These are phyloP conservation scores for Fusarium caatingaense DNA, from an alignment of 2,329 filamentous ascomycete species.

Conservation along the genomic window DNA sequence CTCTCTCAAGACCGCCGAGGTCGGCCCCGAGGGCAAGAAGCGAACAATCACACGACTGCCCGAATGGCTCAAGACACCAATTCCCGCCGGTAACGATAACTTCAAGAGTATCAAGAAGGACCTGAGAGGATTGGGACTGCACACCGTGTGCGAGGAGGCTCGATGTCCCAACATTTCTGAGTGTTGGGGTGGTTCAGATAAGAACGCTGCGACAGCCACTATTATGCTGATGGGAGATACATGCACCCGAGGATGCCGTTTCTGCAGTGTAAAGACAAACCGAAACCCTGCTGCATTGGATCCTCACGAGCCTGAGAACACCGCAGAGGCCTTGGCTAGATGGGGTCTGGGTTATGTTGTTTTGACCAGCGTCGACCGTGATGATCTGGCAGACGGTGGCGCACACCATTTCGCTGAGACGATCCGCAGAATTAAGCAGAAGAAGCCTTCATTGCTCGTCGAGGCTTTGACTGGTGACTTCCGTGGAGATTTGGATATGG, in stretches of 20 bases:
- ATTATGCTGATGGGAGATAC: constrained; percentile 99
- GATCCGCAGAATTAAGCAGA: constrained; percentile 91
- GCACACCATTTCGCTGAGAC: constrained; percentile 93
- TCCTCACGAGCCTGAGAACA: constrained; percentile 96
- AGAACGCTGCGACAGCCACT: constrained; percentile 91
- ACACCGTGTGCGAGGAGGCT: constrained; percentile 98
- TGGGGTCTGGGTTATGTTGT: constrained; percentile 98
- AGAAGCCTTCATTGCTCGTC: constrained; percentile 80
- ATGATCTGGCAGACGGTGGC: constrained; percentile 90
- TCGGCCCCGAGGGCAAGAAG: constrained; percentile 71
- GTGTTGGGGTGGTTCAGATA: constrained; percentile 94
- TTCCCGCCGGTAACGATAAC: constrained; percentile 82
- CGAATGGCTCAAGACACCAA: constrained; percentile 95
- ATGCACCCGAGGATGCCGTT: constrained; percentile 94
- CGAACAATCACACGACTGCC: constrained; percentile 80
- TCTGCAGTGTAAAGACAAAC: constrained; percentile 95
- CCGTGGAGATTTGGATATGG: constrained; percentile 86
- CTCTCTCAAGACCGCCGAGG: constrained; percentile 70
- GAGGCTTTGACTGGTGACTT: constrained; percentile 92
- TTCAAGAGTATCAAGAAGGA: constrained; percentile 97
- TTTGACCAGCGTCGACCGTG: constrained; percentile 90
- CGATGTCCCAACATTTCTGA: constrained; percentile 97
- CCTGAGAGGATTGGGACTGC: constrained; percentile 85
- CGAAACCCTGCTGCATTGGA: constrained; percentile 82
- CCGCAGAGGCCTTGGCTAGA: constrained; percentile 87